Conservation (phyloP, 1,139 yeast genomes). For the Debaryomycetaceae sp. region DNA sequence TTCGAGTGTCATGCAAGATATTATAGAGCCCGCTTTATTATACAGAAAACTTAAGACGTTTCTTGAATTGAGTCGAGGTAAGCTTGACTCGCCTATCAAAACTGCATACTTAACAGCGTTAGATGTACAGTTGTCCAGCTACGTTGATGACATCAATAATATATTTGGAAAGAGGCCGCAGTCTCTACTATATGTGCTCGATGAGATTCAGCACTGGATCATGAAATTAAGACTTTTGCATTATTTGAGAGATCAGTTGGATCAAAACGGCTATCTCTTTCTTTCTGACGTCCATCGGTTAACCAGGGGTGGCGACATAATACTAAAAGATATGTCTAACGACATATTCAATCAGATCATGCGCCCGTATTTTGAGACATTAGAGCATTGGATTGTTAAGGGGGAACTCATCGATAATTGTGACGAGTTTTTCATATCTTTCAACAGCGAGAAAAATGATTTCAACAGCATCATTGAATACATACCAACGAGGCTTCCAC, state of each 20-base stretch:
- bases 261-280: constrained; percentile 51
- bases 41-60: constrained; percentile 44
- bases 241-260: constrained; percentile 34
- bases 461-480: constrained; percentile 36
- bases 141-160: constrained; percentile 53
- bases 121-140: constrained; percentile 49
- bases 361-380: constrained; percentile 59
- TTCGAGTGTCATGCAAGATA: constrained; percentile 51
- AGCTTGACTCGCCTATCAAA: constrained; percentile 49
- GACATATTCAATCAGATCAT: constrained; percentile 48
- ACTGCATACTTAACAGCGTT: constrained; percentile 63
- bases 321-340: constrained; percentile 41
- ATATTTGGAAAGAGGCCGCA: constrained; percentile 32
- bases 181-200: constrained; percentile 39
- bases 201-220: constrained; percentile 49
- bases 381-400: constrained; percentile 64
- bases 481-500: constrained; percentile 54
- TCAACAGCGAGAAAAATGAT: constrained; percentile 24
- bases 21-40: constrained; percentile 73
- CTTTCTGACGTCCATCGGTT: constrained; percentile 51
- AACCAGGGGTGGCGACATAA: constrained; percentile 61
- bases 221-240: constrained; percentile 55
- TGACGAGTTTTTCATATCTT: constrained; percentile 67
- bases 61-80: constrained; percentile 26
- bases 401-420: constrained; percentile 60